A percentile compares a stretch with the other conserved stretches of the same genome.
Evolutionary conservation across 148 eudicot species (phyloP).

Genomic region (Dysphania ambrosioides): DNA sequence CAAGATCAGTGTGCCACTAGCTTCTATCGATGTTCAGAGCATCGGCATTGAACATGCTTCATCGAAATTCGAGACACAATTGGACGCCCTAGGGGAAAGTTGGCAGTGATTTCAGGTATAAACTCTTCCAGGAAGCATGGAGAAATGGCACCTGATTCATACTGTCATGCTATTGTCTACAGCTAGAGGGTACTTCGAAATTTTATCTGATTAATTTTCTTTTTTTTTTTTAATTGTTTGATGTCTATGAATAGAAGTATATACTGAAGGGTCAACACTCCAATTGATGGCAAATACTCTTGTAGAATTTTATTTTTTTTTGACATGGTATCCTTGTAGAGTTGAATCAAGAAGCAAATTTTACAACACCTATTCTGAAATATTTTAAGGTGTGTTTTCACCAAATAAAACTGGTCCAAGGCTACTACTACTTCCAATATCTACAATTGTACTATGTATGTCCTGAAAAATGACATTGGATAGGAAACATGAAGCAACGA

Average conservation of each 20-base stretch:
- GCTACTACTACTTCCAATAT: background rate
- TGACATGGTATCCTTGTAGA: no score
- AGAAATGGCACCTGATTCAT: slow-evolving; percentile 37
- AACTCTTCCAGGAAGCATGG: slow-evolving; percentile 80
- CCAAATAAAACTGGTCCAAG: background rate
- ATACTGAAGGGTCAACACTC: no score
- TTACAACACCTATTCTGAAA: no score
- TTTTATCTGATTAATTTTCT: no score
- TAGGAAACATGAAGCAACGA: background rate
- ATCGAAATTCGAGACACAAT: slow-evolving; percentile 40
- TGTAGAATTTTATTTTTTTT: no score
- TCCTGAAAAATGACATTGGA: no score
- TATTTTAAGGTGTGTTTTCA: no score
- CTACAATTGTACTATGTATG: background rate
- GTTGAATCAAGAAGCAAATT: background rate
- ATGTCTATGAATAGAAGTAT: no score
- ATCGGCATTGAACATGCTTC: slow-evolving; percentile 39
- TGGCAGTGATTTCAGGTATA: slow-evolving; percentile 59
- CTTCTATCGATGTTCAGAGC: slow-evolving; percentile 51
- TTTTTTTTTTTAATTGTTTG: no score
- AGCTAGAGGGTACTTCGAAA: no score
- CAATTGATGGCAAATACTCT: background rate
- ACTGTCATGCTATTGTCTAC: background rate
- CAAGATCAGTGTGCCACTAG: slow-evolving; percentile 62
- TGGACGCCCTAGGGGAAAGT: slow-evolving; percentile 57